Conservation (phyloP, 1,139 yeast species). For the Nadsonia starkeyi-henricii region DNA sequence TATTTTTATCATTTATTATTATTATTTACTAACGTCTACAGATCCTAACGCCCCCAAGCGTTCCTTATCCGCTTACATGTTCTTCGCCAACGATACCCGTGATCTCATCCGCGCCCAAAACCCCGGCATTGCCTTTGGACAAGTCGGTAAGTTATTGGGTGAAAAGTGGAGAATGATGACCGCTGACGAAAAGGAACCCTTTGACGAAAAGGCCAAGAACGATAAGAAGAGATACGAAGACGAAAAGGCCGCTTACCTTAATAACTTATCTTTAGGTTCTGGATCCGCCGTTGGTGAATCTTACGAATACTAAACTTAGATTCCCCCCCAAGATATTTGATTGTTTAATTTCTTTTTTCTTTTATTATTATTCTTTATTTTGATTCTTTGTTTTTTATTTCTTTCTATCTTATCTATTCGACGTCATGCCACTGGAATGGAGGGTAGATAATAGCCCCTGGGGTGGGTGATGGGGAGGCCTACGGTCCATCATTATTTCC, state of each 20-base stretch:
- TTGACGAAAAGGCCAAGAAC: constrained; percentile 82
- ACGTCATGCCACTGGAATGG: too few species aligned
- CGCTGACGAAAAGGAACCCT: constrained; percentile 72
- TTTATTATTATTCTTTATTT: too few species aligned
- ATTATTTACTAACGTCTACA: constrained; percentile 9
- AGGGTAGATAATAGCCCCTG: too few species aligned
- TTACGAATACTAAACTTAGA: too few species aligned
- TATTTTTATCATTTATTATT: neutral
- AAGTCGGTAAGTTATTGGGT: constrained; percentile 46
- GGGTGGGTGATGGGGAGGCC: too few species aligned
- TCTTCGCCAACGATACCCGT: constrained; percentile 94
- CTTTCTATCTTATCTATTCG: too few species aligned
- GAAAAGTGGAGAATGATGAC: constrained; percentile 89
- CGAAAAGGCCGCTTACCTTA: constrained; percentile 74
- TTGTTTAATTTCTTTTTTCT: too few species aligned
- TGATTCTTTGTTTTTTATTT: too few species aligned
- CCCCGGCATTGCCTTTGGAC: constrained; percentile 84
- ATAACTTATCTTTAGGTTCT: constrained; percentile 12
- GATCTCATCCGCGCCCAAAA: constrained; percentile 87
- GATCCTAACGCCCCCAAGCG: constrained; percentile 99
- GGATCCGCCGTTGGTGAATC: too few species aligned
- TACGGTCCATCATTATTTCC: too few species aligned
- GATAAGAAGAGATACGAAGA: constrained; percentile 96
- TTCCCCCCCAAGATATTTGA: too few species aligned
- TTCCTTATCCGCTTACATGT: constrained; percentile 96